Base-by-base conservation (phyloP, 2,329 filamentous ascomycete species). In the Camillea tinctor region DNA sequence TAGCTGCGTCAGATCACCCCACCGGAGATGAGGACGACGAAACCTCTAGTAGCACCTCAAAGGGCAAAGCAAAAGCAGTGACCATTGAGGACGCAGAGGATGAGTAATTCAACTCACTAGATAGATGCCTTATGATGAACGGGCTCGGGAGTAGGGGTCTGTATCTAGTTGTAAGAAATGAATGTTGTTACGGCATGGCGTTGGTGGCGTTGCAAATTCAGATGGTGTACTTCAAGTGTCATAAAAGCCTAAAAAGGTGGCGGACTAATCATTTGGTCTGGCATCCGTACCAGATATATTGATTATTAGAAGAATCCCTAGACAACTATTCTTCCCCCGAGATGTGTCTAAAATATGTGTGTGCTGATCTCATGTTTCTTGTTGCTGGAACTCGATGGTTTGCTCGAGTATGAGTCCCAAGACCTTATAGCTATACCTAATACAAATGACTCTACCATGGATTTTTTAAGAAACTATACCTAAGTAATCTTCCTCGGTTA, bases 111-210 rank as follows among this genome's bases (percentile, higher is more conserved):
- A 60, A 44, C 36, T 49, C 59, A 60, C 26, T 65, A 61, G 22
- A 17, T 13, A 50, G 21, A 55, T 61, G 1, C 48, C 59, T 66
- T 9, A 30, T 30, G 26, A 9, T 30, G 8, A 30, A 51, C 58
- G 60, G 55, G 60, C 50, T 54, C 24, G 40, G 30, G 17, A 40
- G 57, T 54, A 7, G 52, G 59, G 56, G 60, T 63, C 58, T 67
- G 62, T 72, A 66, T 66, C 63, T 54, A 65, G 55, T 64, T 50
- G 56, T 50, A 58, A 11, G 26, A 11, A 30, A 30, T 56, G 57
- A 68, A 65, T 68, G 67, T 67, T n/a, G 70, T 71, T 56, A 64
- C 63, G 68, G 69, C 67, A 70, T 65, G 70, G 70, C 69, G 70
- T 72, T 72, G 64, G 69, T 23, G 70, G 69, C 64, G 68, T 71